phyloP scores from a whole-genome alignment of 1,284 basidiomycete species.

The Papiliotrema nemorosa region DNA sequence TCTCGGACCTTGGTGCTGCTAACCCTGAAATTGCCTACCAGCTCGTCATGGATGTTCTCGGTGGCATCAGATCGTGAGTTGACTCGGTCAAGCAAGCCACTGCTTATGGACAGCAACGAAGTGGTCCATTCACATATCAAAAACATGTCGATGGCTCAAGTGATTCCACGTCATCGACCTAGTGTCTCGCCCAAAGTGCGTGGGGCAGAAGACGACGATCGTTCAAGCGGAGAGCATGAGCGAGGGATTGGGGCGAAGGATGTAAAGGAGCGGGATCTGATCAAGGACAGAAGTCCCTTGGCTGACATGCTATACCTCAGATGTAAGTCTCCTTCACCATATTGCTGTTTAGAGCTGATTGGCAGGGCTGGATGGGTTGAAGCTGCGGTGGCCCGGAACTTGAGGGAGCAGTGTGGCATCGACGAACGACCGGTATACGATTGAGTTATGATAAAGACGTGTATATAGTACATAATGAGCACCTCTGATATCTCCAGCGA shows the following conservation, averaged over 20 bases:
- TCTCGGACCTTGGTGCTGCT: slow-evolving; percentile 72
- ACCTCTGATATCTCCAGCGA: too few species aligned
- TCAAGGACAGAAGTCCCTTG: slow-evolving; percentile 61
- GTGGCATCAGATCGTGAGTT: slow-evolving; percentile 82
- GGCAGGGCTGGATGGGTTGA: slow-evolving; percentile 77
- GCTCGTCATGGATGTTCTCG: slow-evolving; percentile 80
- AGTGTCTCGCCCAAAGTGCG: slow-evolving; percentile 5
- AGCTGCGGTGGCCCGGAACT: slow-evolving; percentile 70
- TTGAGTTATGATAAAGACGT: too few species aligned
- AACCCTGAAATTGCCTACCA: slow-evolving; percentile 82
- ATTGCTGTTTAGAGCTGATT: neutral
- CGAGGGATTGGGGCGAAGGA: slow-evolving; percentile 1
- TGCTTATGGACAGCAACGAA: slow-evolving; percentile 23
- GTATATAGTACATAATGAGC: too few species aligned
- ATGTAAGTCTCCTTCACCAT: slow-evolving; percentile 48
- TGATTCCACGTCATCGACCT: slow-evolving; percentile 14
- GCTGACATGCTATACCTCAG: slow-evolving; percentile 91
- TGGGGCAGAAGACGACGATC: slow-evolving; percentile 2
- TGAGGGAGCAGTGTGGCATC: neutral
- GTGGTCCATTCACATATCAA: slow-evolving; percentile 36
- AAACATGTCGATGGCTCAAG: slow-evolving; percentile 32
- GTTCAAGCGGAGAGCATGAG: slow-evolving; percentile 5
- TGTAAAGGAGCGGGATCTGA: slow-evolving; percentile 15
- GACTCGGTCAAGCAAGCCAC: neutral
- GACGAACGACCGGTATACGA: neutral